These are phyloP conservation scores for Hygrophorus pudorinus DNA, from an alignment of 768 basidiomycete genomes.

Conservation along the genomic window DNA sequence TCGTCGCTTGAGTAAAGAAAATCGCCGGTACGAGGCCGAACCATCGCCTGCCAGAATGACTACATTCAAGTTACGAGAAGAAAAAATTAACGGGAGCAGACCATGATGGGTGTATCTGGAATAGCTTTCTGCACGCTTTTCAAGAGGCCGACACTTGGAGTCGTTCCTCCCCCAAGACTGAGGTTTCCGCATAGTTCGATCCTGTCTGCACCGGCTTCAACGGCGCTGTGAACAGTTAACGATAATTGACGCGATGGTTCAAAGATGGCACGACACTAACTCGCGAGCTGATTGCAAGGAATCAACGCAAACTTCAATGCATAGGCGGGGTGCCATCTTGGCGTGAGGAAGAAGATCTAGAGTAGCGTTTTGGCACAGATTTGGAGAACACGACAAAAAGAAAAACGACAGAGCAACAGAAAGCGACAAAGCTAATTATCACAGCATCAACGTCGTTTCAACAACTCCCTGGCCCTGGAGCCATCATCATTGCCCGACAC, in stretches of 20 bases:
- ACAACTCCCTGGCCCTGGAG: no score
- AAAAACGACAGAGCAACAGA: no score
- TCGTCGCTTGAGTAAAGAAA: constrained; percentile 66
- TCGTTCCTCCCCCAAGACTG: constrained; percentile 68
- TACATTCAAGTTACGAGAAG: no score
- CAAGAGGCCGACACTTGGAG: constrained; percentile 70
- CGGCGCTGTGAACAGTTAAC: constrained; percentile 38
- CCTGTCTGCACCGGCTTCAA: constrained; percentile 61
- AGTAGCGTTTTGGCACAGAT: no score
- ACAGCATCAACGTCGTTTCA: no score
- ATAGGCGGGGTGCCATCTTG: no score
- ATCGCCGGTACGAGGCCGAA: constrained; percentile 71
- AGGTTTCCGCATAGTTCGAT: constrained; percentile 71
- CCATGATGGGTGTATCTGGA: constrained; percentile 58
- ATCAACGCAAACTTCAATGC: constrained; percentile 66
- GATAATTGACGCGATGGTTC: not conserved
- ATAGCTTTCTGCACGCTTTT: constrained; percentile 41
- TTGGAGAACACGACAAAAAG: no score
- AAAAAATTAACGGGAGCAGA: constrained; percentile 14
- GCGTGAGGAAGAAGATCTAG: no score
- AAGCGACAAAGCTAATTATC: no score
- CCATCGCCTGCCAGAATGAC: constrained; percentile 49
- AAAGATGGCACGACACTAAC: constrained; percentile 34
- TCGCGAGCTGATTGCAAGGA: constrained; percentile 61
- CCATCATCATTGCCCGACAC: no score